phyloP scores from a whole-genome alignment of 306 rosid species.

The Prunus dulcis region DNA sequence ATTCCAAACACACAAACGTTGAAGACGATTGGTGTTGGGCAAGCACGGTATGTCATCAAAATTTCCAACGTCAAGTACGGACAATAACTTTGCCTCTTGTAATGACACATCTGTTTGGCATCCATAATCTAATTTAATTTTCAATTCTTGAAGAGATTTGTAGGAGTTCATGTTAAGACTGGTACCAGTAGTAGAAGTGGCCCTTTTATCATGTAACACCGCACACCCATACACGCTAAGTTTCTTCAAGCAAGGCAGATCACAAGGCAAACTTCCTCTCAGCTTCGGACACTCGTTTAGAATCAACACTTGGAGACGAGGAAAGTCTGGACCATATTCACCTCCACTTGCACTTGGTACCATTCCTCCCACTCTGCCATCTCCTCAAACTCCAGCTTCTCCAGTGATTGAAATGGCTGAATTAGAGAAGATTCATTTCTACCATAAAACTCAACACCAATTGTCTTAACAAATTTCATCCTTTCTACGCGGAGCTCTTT shows the following conservation, averaged over 20 bases:
- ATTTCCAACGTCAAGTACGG: background rate
- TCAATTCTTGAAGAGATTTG: background rate
- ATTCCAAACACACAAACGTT: rapidly evolving
- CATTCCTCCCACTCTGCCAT: constrained; percentile 6
- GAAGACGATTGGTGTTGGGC: background rate
- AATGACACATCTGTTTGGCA: background rate
- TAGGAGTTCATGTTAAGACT: no score
- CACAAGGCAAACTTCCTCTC: background rate
- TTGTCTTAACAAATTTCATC: background rate
- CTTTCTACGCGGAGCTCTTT: background rate
- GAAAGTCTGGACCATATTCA: background rate
- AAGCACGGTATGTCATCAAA: background rate
- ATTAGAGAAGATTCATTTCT: background rate
- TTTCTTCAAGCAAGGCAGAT: background rate
- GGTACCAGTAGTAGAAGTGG: background rate
- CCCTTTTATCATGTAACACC: background rate
- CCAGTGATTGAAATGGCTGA: background rate
- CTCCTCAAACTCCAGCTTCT: background rate
- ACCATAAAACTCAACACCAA: constrained; percentile 4
- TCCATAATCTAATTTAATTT: background rate
- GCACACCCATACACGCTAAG: rapidly evolving
- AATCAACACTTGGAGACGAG: background rate
- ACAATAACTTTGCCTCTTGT: background rate
- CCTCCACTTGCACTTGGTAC: no score
- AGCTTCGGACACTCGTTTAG: background rate